These are phyloP conservation scores for Marchantia paleacea DNA, from an alignment of 225 moss, liverwort and hornwort species.

Conservation along the genomic window DNA sequence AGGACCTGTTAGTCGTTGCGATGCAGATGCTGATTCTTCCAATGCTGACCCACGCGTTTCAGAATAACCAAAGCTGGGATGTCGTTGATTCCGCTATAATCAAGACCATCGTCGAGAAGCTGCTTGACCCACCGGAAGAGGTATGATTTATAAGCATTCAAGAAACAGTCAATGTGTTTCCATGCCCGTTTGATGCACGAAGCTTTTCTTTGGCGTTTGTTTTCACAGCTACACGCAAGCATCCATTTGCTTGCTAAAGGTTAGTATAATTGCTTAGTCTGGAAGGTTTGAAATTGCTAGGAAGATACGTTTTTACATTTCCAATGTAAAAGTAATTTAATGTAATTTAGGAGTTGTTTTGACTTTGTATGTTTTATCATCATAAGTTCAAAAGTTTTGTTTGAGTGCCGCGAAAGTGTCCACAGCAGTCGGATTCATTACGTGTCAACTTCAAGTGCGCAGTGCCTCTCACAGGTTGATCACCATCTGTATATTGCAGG, in stretches of 20 bases:
- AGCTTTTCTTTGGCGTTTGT: too few species aligned
- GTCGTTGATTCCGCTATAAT: constrained; percentile 86
- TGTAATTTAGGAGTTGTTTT: too few species aligned
- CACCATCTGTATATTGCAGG: constrained; percentile 20
- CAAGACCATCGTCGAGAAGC: constrained; percentile 95
- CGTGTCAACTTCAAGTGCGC: background rate
- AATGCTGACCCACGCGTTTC: constrained; percentile 96
- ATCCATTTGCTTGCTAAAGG: too few species aligned
- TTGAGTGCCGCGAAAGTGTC: too few species aligned
- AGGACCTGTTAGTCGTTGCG: constrained; percentile 92
- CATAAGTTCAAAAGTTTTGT: too few species aligned
- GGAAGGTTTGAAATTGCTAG: too few species aligned
- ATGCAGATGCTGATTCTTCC: constrained; percentile 99
- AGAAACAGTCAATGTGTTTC: background rate
- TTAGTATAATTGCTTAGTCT: too few species aligned
- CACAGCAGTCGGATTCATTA: too few species aligned
- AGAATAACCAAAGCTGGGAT: constrained; percentile 95
- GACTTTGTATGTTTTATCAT: too few species aligned
- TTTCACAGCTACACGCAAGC: too few species aligned
- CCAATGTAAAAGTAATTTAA: too few species aligned
- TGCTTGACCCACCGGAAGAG: constrained; percentile 97
- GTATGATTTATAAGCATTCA: constrained; percentile 15
- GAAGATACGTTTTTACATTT: too few species aligned
- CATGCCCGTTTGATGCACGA: background rate
- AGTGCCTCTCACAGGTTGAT: background rate